These are phyloP conservation scores for Aphanomyces astaci DNA, from an alignment of 352 stramenopile species.

Conservation along the genomic window DNA sequence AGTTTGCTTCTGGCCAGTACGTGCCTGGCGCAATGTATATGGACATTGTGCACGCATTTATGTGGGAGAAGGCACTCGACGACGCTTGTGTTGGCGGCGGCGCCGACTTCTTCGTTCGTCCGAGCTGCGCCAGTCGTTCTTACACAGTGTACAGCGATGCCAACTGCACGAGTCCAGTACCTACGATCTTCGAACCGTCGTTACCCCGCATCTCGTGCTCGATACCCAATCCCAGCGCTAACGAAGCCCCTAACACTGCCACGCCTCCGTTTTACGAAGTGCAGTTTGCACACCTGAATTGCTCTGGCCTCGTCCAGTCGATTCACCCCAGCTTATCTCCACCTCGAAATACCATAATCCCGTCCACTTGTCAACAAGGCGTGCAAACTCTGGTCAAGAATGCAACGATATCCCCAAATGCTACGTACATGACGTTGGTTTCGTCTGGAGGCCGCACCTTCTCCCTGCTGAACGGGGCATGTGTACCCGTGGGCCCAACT, in stretches of 20 bases:
- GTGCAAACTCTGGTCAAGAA: not conserved
- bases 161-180: not conserved
- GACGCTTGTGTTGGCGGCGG: not conserved
- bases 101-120: not conserved
- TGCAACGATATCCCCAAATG: not conserved
- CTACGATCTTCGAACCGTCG: not conserved
- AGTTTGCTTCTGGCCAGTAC: not conserved
- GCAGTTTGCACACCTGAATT: not conserved
- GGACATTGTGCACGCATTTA: not conserved
- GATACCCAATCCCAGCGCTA: not conserved
- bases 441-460: not conserved
- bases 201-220: not conserved
- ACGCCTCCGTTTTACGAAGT: not conserved
- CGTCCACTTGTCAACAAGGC: not conserved
- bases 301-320: not conserved
- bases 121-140: not conserved
- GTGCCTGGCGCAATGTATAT: not conserved
- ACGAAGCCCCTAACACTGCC: too few species aligned
- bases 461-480: not conserved
- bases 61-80: not conserved
- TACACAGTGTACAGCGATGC: not conserved
- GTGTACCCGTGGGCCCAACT: not conserved
- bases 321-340: not conserved
- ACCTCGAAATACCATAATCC: not conserved
- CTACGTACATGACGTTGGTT: not conserved